phyloP scores from a whole-genome alignment of 768 basidiomycete genomes.

The Russula olivacea region DNA sequence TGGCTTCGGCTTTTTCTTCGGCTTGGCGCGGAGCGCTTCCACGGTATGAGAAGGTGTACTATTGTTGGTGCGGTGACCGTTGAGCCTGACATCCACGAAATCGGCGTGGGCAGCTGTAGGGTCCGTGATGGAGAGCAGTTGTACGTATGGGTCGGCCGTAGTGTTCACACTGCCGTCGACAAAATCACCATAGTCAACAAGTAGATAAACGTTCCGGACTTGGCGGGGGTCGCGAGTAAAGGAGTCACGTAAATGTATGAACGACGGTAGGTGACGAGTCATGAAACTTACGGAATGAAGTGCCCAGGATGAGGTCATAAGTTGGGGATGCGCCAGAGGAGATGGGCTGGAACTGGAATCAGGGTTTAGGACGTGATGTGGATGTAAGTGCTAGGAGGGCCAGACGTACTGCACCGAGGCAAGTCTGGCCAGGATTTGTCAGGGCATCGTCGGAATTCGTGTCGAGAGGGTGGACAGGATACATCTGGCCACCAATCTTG shows the following conservation, averaged over 20 bases:
- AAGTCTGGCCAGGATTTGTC: conserved; percentile 30
- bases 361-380: background rate
- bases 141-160: background rate
- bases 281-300: conserved; percentile 34
- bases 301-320: conserved; percentile 33
- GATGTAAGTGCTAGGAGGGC: background rate
- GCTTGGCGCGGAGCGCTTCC: background rate
- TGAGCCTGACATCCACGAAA: background rate
- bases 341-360: conserved; percentile 33
- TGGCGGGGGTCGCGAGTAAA: background rate
- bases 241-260: background rate
- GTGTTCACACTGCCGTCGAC: background rate
- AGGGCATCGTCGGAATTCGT: conserved; percentile 21
- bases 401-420: conserved; percentile 31
- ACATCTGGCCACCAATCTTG: conserved; percentile 31
- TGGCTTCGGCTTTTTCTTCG: background rate
- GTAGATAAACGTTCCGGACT: background rate
- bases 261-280: background rate
- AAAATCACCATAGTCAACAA: background rate
- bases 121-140: background rate
- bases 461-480: conserved; percentile 36
- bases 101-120: background rate
- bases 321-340: conserved; percentile 19
- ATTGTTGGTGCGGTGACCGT: background rate
- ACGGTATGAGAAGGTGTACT: background rate